Percentiles rank a stretch among this genome's conserved stretches.
Evolutionary conservation across 306 rosid genomes (phyloP).

Genomic region (Citrullus mucosospermus): DNA sequence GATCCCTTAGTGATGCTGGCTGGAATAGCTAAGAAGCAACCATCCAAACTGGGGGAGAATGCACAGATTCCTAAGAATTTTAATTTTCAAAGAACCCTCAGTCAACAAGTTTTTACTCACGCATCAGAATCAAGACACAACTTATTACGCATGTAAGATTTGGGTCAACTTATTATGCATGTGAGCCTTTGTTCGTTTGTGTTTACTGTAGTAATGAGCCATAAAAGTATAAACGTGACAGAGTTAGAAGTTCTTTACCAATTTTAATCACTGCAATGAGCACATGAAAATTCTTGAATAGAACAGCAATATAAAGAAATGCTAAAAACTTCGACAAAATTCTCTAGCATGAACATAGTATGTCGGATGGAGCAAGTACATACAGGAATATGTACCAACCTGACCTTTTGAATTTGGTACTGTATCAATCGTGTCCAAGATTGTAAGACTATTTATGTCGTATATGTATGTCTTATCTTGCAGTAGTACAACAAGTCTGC

Average conservation of each 20-base stretch:
- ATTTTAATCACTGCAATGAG: not conserved
- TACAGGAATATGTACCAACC: constrained; percentile 11
- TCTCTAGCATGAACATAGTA: constrained; percentile 13
- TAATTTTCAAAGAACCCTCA: not conserved
- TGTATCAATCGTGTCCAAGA: constrained; percentile 77
- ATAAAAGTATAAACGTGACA: not conserved
- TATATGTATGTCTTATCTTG: constrained; percentile 80
- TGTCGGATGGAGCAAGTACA: not conserved
- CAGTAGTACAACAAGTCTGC: constrained; percentile 85
- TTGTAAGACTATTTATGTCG: constrained; percentile 63
- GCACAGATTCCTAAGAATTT: constrained; percentile 60
- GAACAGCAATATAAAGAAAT: not conserved
- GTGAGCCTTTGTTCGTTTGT: not conserved
- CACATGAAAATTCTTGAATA: not conserved
- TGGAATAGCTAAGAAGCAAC: constrained; percentile 89
- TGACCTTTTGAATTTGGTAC: constrained; percentile 81
- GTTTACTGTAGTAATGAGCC: not conserved
- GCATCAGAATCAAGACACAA: not conserved
- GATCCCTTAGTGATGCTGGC: constrained; percentile 80
- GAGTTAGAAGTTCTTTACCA: not conserved
- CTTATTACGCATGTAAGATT: not conserved
- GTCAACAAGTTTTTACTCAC: not conserved
- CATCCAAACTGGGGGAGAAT: constrained; percentile 68
- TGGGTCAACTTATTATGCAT: not conserved
- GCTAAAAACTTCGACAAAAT: not conserved